Conservation (phyloP, 106 monocot genomes). For the Cymbidium sinense region DNA sequence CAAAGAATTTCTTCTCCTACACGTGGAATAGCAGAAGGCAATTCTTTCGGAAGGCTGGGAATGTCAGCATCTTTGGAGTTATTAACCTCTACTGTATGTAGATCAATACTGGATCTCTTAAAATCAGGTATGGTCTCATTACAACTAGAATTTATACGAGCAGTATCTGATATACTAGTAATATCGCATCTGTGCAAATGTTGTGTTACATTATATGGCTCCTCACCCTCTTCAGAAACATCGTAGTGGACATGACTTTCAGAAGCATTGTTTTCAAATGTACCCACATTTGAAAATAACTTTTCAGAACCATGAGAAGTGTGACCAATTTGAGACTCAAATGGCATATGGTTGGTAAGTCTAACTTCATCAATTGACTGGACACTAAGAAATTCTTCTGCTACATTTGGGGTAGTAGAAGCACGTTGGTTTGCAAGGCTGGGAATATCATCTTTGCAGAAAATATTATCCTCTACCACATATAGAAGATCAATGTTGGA, state of each 20-base stretch:
- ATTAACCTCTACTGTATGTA: constrained; percentile 8
- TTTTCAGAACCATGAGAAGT: not conserved
- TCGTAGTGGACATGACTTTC: not conserved
- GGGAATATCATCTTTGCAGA: constrained; percentile 18
- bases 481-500: constrained; percentile 35
- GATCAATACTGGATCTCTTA: constrained; percentile 34
- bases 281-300: not conserved
- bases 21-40: not conserved
- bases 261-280: not conserved
- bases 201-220: constrained; percentile 4
- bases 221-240: constrained; percentile 2
- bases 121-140: constrained; percentile 31
- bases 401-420: not conserved
- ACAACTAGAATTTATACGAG: constrained; percentile 3
- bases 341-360: not conserved
- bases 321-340: not conserved
- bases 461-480: constrained; percentile 1
- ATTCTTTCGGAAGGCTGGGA: constrained; percentile 25
- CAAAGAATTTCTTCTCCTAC: not conserved
- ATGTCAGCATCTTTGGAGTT: constrained; percentile 15
- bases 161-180: not conserved
- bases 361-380: not conserved
- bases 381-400: not conserved
- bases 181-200: constrained; percentile 11
- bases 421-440: constrained; percentile 16